phyloP scores from a whole-genome alignment of 306 rosid species.

The Biancaea sappan region DNA sequence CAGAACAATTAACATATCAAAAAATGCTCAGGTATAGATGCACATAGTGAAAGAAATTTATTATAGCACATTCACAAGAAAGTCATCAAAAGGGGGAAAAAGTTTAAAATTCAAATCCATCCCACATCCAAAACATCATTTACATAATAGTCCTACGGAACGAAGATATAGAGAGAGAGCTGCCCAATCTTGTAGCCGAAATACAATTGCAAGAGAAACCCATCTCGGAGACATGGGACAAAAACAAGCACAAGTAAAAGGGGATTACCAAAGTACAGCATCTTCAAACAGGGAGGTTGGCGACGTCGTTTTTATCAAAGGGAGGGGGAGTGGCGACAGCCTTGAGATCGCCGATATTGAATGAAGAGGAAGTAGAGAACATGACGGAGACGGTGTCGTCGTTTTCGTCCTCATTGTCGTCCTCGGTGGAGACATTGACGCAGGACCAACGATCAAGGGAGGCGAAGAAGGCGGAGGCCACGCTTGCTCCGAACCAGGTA shows the following conservation, averaged over 20 bases:
- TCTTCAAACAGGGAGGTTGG: slow-evolving; percentile 49
- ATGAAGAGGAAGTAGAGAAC: slow-evolving; percentile 11
- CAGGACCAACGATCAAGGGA: slow-evolving; percentile 71
- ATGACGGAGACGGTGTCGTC: slow-evolving; percentile 25
- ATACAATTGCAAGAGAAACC: not conserved
- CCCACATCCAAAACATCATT: not conserved
- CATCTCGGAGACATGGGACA: not conserved
- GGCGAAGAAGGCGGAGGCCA: slow-evolving; percentile 65
- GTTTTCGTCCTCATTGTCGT: slow-evolving; percentile 29
- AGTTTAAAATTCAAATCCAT: not conserved
- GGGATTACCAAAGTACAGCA: not conserved
- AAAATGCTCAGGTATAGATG: not conserved
- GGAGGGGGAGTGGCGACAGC: slow-evolving; percentile 23
- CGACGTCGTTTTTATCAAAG: slow-evolving; percentile 42
- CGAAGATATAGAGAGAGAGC: not conserved
- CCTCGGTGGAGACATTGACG: slow-evolving; percentile 62
- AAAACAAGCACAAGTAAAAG: not conserved
- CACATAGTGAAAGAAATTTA: not conserved
- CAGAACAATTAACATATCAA: not conserved
- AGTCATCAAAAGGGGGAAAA: not conserved
- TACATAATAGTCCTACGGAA: not conserved
- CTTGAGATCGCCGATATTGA: slow-evolving; percentile 36
- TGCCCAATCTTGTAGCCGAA: not conserved
- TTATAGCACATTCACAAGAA: not conserved
- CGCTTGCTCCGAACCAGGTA: slow-evolving; percentile 51